phyloP scores from a whole-genome alignment of 805 yeast species.

The Ogataea degrootiae region DNA sequence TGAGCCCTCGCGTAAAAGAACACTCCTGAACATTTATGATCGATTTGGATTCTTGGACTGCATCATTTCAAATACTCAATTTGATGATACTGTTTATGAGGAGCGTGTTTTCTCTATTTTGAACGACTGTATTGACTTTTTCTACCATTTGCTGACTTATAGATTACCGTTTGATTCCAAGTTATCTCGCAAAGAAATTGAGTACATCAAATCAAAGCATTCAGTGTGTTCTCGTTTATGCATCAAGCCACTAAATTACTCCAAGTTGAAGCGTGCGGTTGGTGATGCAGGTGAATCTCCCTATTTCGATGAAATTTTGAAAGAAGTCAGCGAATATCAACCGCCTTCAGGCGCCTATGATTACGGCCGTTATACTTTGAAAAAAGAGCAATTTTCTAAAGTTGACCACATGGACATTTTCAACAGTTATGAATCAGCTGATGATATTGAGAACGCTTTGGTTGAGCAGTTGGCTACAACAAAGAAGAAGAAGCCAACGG shows the following conservation, averaged over 20 bases:
- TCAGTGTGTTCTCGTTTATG: conserved; percentile 48
- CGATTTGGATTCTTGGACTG: conserved; percentile 51
- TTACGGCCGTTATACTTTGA: conserved; percentile 62
- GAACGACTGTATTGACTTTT: conserved; percentile 37
- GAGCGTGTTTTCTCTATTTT: conserved; percentile 42
- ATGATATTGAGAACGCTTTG: conserved; percentile 46
- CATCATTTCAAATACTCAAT: conserved; percentile 9
- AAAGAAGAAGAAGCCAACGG: conserved; percentile 33
- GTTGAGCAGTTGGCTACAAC: conserved; percentile 38
- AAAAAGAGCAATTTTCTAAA: conserved; percentile 36
- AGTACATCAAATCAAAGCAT: conserved; percentile 28
- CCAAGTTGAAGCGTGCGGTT: conserved; percentile 35
- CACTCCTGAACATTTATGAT: conserved; percentile 38
- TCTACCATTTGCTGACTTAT: conserved; percentile 40
- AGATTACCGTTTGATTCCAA: conserved; percentile 24
- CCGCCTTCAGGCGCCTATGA: conserved; percentile 67
- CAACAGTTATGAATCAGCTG: conserved; percentile 44
- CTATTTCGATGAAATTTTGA: conserved; percentile 45
- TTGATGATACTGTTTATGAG: conserved; percentile 39
- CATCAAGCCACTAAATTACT: conserved; percentile 49
- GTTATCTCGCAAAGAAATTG: conserved; percentile 10
- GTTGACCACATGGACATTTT: conserved; percentile 57
- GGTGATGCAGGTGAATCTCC: conserved; percentile 28
- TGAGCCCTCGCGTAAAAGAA: conserved; percentile 32
- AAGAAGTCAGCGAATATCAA: conserved; percentile 53